These are phyloP conservation scores for Diplodia mutila DNA, from an alignment of 2,329 filamentous ascomycete genomes.

Conservation along the genomic window DNA sequence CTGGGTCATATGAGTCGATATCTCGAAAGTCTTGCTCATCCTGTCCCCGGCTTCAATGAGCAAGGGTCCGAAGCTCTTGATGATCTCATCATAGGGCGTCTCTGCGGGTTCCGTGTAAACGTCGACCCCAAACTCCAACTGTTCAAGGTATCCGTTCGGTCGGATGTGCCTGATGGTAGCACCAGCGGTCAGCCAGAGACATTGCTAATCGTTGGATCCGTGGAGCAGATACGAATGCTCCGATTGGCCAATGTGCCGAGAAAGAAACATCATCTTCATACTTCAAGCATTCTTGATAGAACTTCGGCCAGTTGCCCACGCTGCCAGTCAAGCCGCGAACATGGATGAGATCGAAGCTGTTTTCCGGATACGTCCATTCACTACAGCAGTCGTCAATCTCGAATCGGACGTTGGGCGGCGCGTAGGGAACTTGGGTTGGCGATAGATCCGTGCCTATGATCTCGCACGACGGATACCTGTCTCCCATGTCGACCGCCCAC, in stretches of 20 bases:
- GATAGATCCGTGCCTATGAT: constrained; percentile 44
- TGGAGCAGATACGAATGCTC: too few species aligned
- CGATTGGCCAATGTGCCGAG: background rate
- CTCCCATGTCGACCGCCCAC: constrained; percentile 45
- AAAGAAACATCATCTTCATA: background rate
- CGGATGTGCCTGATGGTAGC: constrained; percentile 36
- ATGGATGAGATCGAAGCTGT: constrained; percentile 46
- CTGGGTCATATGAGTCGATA: constrained; percentile 35
- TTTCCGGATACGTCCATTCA: constrained; percentile 46
- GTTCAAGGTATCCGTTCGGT: constrained; percentile 48
- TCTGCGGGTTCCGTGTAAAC: constrained; percentile 31
- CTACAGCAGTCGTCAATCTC: constrained; percentile 50
- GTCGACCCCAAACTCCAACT: constrained; percentile 44
- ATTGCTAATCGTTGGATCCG: too few species aligned
- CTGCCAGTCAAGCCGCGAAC: constrained; percentile 47
- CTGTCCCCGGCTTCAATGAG: constrained; percentile 30
- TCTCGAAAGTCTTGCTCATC: constrained; percentile 37
- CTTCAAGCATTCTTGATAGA: constrained; percentile 41
- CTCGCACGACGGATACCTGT: constrained; percentile 40
- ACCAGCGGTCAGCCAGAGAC: background rate
- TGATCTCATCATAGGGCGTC: constrained; percentile 29
- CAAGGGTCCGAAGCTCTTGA: constrained; percentile 3
- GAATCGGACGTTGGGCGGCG: constrained; percentile 49
- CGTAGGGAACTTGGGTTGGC: constrained; percentile 38
- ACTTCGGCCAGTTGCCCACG: constrained; percentile 45